Evolutionary conservation across 129 eudicot species (phyloP).

Genomic region (Tanacetum coccineum): DNA sequence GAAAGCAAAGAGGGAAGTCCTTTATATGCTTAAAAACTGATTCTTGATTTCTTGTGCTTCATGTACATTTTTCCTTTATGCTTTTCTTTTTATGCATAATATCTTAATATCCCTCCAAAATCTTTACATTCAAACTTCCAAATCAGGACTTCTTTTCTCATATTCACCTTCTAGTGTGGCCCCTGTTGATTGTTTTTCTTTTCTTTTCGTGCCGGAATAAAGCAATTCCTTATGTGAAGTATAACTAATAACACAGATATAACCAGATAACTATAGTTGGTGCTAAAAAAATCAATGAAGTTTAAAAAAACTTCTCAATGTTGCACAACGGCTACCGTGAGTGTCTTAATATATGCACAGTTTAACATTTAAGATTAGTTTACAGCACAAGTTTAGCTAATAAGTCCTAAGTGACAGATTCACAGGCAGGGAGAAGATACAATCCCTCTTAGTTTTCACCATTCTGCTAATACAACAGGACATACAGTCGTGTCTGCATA

Average conservation of each 20-base stretch:
- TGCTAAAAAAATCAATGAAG: background rate
- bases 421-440: conserved; percentile 13
- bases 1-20: background rate
- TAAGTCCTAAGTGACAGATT: conserved; percentile 5
- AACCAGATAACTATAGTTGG: background rate
- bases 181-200: background rate
- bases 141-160: background rate
- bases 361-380: conserved; percentile 16
- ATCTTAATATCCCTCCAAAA: background rate
- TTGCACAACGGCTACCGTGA: background rate
- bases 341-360: conserved; percentile 24
- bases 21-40: background rate
- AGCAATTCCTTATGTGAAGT: background rate
- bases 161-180: background rate
- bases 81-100: conserved; percentile 3
- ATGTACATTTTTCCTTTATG: background rate
- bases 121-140: background rate
- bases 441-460: background rate
- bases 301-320: background rate
- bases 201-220: background rate
- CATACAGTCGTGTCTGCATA: conserved; percentile 13
- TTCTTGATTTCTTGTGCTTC: background rate
- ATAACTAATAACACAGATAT: background rate
- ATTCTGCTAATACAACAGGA: conserved; percentile 16
- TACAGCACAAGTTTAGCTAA: conserved; percentile 23